phyloP scores from a whole-genome alignment of 352 stramenopile genomes.

The Globisporangium camurandrum region DNA sequence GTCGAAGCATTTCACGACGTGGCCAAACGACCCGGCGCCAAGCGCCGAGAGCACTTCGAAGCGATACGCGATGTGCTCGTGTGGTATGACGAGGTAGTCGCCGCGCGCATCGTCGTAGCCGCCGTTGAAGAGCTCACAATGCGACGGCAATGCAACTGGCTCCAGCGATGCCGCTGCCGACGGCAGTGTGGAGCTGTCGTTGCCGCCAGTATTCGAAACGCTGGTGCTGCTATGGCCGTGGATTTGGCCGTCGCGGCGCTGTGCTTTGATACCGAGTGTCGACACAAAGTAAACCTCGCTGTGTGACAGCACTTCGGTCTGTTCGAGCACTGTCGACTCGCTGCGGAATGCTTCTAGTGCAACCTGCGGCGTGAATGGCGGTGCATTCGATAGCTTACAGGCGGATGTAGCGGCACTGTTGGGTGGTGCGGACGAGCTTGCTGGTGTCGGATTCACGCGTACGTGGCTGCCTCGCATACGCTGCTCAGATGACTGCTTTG shows the following conservation, averaged over 20 bases:
- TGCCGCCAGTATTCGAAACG: not conserved
- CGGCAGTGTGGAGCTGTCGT: not conserved
- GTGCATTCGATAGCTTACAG: conserved; percentile 7
- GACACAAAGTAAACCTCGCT: conserved; percentile 46
- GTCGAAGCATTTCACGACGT: conserved; percentile 95
- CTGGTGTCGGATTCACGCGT: no score
- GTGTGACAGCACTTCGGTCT: conserved; percentile 41
- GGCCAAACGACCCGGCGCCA: conserved; percentile 96
- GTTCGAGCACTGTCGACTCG: conserved; percentile 44
- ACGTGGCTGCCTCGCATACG: conserved; percentile 10
- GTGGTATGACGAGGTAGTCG: conserved; percentile 93
- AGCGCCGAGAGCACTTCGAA: conserved; percentile 94
- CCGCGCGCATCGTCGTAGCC: conserved; percentile 96
- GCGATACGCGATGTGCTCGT: conserved; percentile 91
- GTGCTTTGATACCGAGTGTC: conserved; percentile 23
- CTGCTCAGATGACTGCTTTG: conserved; percentile 1
- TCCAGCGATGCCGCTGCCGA: not conserved
- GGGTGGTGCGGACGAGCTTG: conserved; percentile 9
- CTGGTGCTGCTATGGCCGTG: conserved; percentile 4
- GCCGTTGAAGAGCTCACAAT: conserved; percentile 72
- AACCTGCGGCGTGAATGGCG: conserved; percentile 21
- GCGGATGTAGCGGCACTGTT: not conserved
- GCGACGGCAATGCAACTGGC: not conserved
- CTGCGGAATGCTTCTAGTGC: conserved; percentile 1
- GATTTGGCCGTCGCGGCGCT: conserved; percentile 24